phyloP scores from a whole-genome alignment of 176 grass and related monocot genomes.

The Carex myosuroides region DNA sequence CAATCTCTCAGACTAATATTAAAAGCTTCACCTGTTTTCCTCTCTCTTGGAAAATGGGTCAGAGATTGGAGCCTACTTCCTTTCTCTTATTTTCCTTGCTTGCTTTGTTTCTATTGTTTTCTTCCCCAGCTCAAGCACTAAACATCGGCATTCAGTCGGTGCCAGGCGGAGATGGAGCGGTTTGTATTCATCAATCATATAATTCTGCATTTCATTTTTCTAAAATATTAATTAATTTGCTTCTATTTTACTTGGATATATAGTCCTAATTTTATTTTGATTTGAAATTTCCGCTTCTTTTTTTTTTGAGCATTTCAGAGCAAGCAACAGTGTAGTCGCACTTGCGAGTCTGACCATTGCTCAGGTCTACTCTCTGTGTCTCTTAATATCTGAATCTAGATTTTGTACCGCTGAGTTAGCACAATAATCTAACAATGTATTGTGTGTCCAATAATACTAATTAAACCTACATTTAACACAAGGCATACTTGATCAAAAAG shows the following conservation, averaged over 20 bases:
- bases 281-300: neutral
- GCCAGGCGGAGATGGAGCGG: conserved; percentile 17
- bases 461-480: conserved; percentile 2
- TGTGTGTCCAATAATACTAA: neutral
- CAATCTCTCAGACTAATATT: conserved; percentile 1
- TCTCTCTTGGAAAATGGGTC: conserved; percentile 2
- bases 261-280: neutral
- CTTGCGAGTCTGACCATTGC: conserved; percentile 86
- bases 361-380: conserved; percentile 28
- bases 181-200: conserved; percentile 19
- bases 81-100: conserved; percentile 10
- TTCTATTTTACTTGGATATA: neutral
- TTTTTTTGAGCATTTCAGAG: conserved; percentile 31
- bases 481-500: neutral
- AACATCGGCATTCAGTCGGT: conserved; percentile 57
- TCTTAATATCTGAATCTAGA: neutral
- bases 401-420: neutral
- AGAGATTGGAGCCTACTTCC: neutral
- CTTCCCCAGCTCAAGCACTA: conserved; percentile 40
- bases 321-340: conserved; percentile 77
- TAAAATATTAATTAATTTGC: neutral
- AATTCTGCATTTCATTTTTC: neutral
- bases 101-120: neutral
- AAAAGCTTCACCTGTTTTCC: neutral
- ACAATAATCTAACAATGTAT: neutral